Evolutionary conservation across 192 early-diverging fungal species (phyloP).

Genomic region (Phycomyces nitens): DNA sequence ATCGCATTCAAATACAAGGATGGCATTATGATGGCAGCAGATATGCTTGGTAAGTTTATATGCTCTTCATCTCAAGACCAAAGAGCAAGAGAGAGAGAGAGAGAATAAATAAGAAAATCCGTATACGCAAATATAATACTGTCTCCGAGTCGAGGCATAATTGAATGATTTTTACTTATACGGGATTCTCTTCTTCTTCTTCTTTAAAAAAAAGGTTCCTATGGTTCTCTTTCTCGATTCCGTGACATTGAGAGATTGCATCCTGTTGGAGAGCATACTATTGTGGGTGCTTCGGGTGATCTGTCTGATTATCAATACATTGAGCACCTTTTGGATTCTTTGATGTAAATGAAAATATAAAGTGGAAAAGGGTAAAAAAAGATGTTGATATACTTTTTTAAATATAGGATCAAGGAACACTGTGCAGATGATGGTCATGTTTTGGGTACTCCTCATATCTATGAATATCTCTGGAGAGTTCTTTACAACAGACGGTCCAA

Average conservation of each 20-base stretch:
- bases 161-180: neutral
- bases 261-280: conserved; percentile 77
- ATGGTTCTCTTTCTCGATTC: conserved; percentile 91
- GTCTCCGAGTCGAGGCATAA: neutral
- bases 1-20: conserved; percentile 94
- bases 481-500: conserved; percentile 91
- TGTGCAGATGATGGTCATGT: conserved; percentile 87
- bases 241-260: conserved; percentile 82
- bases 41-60: conserved; percentile 68
- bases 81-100: neutral
- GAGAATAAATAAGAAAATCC: neutral
- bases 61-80: too few relatives aligned
- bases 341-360: conserved; percentile 51
- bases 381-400: conserved; percentile 6
- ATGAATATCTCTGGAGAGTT: conserved; percentile 84
- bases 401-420: conserved; percentile 76
- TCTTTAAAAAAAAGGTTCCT: conserved; percentile 62
- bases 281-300: conserved; percentile 90
- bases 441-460: conserved; percentile 81
- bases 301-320: conserved; percentile 93
- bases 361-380: conserved; percentile 5
- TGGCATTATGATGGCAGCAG: conserved; percentile 94
- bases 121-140: neutral
- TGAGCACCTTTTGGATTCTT: conserved; percentile 74
- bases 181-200: neutral